Evolutionary conservation across 2,329 filamentous ascomycete species (phyloP).

Genomic region (Lomentospora prolificans): DNA sequence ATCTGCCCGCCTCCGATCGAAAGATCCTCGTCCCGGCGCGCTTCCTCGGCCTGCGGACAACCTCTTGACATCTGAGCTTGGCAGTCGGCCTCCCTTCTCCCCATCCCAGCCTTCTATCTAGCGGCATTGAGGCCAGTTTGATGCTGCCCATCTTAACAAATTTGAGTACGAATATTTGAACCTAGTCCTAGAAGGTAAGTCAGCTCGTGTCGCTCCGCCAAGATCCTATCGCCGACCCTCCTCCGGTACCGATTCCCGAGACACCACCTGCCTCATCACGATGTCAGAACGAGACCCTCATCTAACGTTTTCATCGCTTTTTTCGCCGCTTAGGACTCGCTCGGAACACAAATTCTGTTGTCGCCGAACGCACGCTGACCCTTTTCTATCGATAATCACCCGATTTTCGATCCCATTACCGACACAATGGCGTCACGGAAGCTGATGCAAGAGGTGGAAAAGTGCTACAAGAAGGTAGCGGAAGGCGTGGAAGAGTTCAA

Average conservation of each 20-base stretch:
- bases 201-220: neutral
- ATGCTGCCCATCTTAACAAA: neutral
- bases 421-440: constrained; percentile 84
- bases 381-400: neutral
- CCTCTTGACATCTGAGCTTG: neutral
- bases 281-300: neutral
- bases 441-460: constrained; percentile 95
- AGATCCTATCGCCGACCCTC: neutral
- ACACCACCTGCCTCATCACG: neutral
- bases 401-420: neutral
- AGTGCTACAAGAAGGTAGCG: constrained; percentile 97
- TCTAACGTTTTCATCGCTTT: neutral
- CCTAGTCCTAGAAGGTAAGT: neutral
- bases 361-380: neutral
- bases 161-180: neutral
- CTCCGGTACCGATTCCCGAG: neutral
- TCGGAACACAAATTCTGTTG: too few species aligned
- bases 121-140: neutral
- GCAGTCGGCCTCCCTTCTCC: neutral
- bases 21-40: neutral
- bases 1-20: neutral
- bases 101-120: neutral
- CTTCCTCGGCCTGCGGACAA: neutral
- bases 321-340: neutral
- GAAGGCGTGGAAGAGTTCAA: constrained; percentile 92